Conservation (phyloP, 1,139 yeast species). For the Magnusiomyces clavatus region DNA sequence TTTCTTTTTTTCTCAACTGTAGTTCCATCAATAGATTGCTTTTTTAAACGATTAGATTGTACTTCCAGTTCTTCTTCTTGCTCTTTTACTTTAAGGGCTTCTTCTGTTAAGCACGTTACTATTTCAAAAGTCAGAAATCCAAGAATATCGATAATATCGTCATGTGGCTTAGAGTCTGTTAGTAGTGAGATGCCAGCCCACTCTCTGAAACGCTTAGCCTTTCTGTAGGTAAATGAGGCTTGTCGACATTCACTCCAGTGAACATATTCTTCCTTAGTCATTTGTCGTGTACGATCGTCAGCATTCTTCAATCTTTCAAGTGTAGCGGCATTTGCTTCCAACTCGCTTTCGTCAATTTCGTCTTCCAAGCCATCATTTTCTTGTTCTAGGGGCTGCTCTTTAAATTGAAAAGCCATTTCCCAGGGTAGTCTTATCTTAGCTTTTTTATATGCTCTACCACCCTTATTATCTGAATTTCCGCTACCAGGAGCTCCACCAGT, state of each 20-base stretch:
- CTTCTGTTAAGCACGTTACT: conserved; percentile 90
- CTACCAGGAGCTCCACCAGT: conserved; percentile 35
- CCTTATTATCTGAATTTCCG: conserved; percentile 35
- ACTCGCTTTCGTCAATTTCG: conserved; percentile 50
- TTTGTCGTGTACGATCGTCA: conserved; percentile 83
- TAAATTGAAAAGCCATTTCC: conserved; percentile 92
- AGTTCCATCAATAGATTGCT: conserved; percentile 12
- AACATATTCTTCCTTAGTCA: conserved; percentile 96
- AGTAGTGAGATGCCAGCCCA: conserved; percentile 88
- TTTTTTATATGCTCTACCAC: conserved; percentile 49
- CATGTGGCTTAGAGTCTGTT: conserved; percentile 88
- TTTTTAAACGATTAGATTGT: conserved; percentile 24
- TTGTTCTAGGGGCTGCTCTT: conserved; percentile 80
- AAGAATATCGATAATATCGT: conserved; percentile 90
- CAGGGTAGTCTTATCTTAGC: conserved; percentile 84
- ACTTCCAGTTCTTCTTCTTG: conserved; percentile 47
- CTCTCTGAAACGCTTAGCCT: conserved; percentile 85
- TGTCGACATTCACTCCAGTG: conserved; percentile 99
- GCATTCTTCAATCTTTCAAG: conserved; percentile 83
- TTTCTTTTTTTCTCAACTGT: conserved; percentile 27
- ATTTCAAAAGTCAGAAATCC: conserved; percentile 95
- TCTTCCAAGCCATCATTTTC: conserved; percentile 59
- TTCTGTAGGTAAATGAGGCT: conserved; percentile 91
- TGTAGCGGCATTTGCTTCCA: conserved; percentile 85
- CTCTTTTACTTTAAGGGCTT: conserved; percentile 73